Conservation (phyloP, 768 basidiomycete species). For the Lanmaoa rubissima region DNA sequence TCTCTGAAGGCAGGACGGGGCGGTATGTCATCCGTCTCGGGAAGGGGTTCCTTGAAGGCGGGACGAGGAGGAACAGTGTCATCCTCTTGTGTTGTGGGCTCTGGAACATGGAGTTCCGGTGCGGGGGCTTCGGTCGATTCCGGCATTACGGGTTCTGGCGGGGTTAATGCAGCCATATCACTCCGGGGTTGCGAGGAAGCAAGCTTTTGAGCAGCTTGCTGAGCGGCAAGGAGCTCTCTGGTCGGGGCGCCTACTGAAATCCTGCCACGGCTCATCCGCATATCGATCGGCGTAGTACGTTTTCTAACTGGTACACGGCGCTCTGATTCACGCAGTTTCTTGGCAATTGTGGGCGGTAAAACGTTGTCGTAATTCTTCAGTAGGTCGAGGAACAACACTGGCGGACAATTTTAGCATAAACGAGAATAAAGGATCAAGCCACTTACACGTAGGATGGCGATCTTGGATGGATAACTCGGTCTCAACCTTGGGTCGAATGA, state of each 20-base stretch:
- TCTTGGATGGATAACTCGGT: constrained; percentile 87
- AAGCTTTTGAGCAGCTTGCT: constrained; percentile 59
- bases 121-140: constrained; percentile 9
- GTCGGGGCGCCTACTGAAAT: constrained; percentile 72
- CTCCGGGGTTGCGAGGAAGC: constrained; percentile 31
- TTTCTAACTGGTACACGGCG: constrained; percentile 81
- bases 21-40: constrained; percentile 33
- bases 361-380: constrained; percentile 70
- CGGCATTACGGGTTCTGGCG: constrained; percentile 18
- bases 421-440: not conserved
- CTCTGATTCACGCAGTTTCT: constrained; percentile 86
- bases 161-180: constrained; percentile 6
- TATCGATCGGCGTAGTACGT: constrained; percentile 83
- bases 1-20: constrained; percentile 56
- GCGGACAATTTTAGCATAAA: not conserved
- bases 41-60: constrained; percentile 61
- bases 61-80: constrained; percentile 36
- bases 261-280: constrained; percentile 78
- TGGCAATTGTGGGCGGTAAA: constrained; percentile 77
- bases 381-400: constrained; percentile 85
- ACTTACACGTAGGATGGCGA: constrained; percentile 76
- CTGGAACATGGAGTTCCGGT: constrained; percentile 1
- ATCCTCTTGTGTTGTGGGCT: constrained; percentile 13
- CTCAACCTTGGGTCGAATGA: constrained; percentile 81
- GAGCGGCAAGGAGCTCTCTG: constrained; percentile 67